These are phyloP conservation scores for Taphrina flavorubra DNA, from an alignment of 1,139 yeast species.

Conservation along the genomic window DNA sequence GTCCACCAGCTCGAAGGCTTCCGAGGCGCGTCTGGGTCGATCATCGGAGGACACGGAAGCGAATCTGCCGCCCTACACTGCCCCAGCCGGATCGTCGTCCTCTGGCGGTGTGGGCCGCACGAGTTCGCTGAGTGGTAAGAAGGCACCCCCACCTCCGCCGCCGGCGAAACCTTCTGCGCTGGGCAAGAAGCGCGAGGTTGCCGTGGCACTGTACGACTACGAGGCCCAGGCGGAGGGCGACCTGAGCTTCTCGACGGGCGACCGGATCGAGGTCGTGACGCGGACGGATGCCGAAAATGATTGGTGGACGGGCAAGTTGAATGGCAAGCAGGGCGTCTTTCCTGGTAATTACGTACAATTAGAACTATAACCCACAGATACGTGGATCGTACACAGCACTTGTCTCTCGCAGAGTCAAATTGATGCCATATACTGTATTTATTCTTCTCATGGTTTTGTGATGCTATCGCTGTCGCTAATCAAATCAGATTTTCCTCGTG, in stretches of 20 bases:
- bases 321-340: constrained; percentile 87
- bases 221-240: constrained; percentile 89
- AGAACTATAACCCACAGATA: constrained; percentile 22
- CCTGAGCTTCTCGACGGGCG: constrained; percentile 83
- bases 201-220: constrained; percentile 79
- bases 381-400: background rate
- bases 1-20: constrained; percentile 42
- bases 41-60: constrained; percentile 28
- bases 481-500: no score
- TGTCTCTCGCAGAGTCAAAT: no score
- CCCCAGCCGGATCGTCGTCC: constrained; percentile 29
- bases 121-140: constrained; percentile 45
- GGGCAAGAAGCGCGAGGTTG: constrained; percentile 58
- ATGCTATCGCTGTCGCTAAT: no score
- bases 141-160: constrained; percentile 51
- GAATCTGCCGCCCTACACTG: constrained; percentile 40
- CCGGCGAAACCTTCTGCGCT: constrained; percentile 54
- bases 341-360: constrained; percentile 95
- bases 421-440: no score
- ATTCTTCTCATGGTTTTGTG: no score
- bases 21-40: constrained; percentile 28
- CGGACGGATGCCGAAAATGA: constrained; percentile 80
- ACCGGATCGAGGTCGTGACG: constrained; percentile 79
- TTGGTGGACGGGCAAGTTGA: constrained; percentile 96
- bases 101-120: constrained; percentile 46